A percentile compares a stretch with the other conserved stretches of the same genome.
Conservation (phyloP, 768 basidiomycete genomes). For the Favolaschia claudopus region DNA sequence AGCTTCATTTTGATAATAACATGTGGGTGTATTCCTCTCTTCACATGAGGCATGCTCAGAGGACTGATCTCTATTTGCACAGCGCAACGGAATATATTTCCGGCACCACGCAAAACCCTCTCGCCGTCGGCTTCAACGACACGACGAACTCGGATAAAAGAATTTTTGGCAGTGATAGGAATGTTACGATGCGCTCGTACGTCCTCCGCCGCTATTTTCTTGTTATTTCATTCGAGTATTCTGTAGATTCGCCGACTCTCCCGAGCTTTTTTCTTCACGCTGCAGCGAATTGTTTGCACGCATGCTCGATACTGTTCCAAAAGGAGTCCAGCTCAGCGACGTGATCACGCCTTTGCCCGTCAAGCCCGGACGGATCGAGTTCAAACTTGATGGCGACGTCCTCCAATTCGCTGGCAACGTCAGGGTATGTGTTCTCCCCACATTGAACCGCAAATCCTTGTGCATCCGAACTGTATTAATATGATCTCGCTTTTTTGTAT, state of each 20-base stretch:
- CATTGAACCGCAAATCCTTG: too few relatives aligned
- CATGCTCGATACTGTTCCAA: constrained; percentile 15
- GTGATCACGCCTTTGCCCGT: too few relatives aligned
- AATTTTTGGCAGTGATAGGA: not conserved
- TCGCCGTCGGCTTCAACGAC: constrained; percentile 9
- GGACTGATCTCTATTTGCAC: not conserved
- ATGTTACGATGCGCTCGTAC: constrained; percentile 2
- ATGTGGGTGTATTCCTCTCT: not conserved
- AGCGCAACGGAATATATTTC: constrained; percentile 11
- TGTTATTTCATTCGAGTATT: not conserved
- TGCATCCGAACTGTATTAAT: too few relatives aligned
- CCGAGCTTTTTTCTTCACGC: constrained; percentile 4
- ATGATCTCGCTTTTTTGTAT: too few relatives aligned
- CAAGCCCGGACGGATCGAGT: too few relatives aligned
- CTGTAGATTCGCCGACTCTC: constrained; percentile 1
- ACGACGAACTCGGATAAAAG: constrained; percentile 16
- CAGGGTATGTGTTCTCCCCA: too few relatives aligned
- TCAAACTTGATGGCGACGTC: too few relatives aligned
- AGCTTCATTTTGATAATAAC: constrained; percentile 6
- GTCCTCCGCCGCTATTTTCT: too few relatives aligned
- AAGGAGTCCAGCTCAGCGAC: too few relatives aligned
- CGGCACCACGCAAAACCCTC: constrained; percentile 2
- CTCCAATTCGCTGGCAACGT: too few relatives aligned
- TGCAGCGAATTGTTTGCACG: constrained; percentile 5
- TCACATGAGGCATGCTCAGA: too few relatives aligned